Conservation (phyloP, 148 eudicot genomes). For the Selenicereus undatus region DNA sequence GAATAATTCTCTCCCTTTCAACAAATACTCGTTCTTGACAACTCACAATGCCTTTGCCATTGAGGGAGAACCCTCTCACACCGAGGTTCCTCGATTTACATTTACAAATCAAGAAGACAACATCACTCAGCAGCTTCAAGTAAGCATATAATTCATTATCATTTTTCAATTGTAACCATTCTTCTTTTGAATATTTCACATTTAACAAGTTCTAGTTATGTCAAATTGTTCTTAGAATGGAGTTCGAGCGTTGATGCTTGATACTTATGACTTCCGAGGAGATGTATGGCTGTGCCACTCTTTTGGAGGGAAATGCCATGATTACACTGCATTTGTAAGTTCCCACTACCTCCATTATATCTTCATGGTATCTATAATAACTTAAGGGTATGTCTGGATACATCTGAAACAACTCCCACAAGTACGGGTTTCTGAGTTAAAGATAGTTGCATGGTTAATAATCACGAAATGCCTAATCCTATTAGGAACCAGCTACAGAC, state of each 20-base stretch:
- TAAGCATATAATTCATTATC: slow-evolving; percentile 18
- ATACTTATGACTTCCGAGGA: slow-evolving; percentile 64
- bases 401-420: neutral
- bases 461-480: neutral
- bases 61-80: slow-evolving; percentile 49
- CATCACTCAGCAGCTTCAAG: slow-evolving; percentile 65
- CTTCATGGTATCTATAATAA: neutral
- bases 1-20: slow-evolving; percentile 83
- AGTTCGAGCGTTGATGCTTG: slow-evolving; percentile 83
- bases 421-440: no score
- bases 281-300: slow-evolving; percentile 90
- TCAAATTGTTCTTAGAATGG: slow-evolving; percentile 45
- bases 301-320: slow-evolving; percentile 57
- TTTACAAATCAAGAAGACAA: slow-evolving; percentile 60
- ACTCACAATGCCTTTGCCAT: slow-evolving; percentile 78
- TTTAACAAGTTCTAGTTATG: neutral
- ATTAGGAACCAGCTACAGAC: slow-evolving; percentile 56
- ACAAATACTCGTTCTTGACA: slow-evolving; percentile 79
- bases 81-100: slow-evolving; percentile 55
- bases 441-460: no score
- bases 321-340: slow-evolving; percentile 70
- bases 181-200: neutral
- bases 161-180: neutral
- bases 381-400: neutral
- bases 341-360: neutral